phyloP scores from a whole-genome alignment of 768 basidiomycete genomes.

The Lactarius trivialis region DNA sequence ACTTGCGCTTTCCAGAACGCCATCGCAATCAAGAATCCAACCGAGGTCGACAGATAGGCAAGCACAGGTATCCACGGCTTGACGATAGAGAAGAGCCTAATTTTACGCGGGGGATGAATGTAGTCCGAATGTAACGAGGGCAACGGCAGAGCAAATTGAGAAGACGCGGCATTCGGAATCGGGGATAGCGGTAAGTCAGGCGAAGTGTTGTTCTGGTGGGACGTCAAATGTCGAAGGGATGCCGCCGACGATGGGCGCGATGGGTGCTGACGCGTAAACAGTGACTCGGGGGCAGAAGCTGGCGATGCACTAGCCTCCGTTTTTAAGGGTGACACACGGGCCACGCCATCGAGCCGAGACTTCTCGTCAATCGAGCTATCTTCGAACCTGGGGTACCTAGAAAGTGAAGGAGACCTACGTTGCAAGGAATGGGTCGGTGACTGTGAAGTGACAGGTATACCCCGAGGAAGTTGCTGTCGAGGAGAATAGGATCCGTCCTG shows the following conservation, averaged over 20 bases:
- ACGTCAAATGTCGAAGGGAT: slow-evolving; percentile 10
- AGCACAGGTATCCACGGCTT: slow-evolving; percentile 75
- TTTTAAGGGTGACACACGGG: not conserved
- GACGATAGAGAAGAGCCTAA: slow-evolving; percentile 39
- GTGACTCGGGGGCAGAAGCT: not conserved
- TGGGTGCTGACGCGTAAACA: not conserved
- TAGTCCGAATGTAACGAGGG: slow-evolving; percentile 22
- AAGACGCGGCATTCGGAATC: not conserved
- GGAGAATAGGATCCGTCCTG: slow-evolving; percentile 3
- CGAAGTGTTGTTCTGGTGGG: slow-evolving; percentile 1
- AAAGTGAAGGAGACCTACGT: slow-evolving; percentile 8
- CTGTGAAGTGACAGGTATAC: slow-evolving; percentile 8
- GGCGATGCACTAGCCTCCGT: slow-evolving; percentile 1
- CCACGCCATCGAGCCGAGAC: not conserved
- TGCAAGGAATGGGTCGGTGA: not conserved
- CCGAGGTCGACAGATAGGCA: slow-evolving; percentile 67
- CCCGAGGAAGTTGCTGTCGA: slow-evolving; percentile 4
- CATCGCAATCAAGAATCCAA: slow-evolving; percentile 75
- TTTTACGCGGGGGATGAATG: slow-evolving; percentile 20
- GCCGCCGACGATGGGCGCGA: slow-evolving; percentile 9
- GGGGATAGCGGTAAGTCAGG: slow-evolving; percentile 5
- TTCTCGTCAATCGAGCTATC: slow-evolving; percentile 10
- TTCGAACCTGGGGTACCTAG: slow-evolving; percentile 11
- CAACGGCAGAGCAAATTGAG: slow-evolving; percentile 19
- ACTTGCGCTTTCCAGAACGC: slow-evolving; percentile 78